Base-by-base conservation (phyloP, 352 stramenopile species). In the Globisporangium orthogonon region DNA sequence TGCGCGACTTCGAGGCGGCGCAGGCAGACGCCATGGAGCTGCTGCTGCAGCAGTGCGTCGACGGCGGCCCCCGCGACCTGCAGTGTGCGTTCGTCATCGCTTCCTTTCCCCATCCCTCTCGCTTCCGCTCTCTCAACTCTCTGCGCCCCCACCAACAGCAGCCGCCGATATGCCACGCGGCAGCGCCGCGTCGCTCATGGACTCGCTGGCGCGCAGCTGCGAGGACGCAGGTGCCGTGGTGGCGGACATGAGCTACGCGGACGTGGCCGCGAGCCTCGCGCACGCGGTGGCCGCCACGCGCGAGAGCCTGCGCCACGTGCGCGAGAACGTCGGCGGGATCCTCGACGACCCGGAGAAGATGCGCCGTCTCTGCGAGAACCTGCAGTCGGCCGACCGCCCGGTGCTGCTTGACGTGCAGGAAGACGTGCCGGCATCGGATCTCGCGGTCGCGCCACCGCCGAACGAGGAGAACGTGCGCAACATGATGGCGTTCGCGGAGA, bases 401-500 rank as follows among this genome's bases (percentile, higher is more conserved):
- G 56, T 88, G 52, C 55, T 89, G 29, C 58, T 72, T 23, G 52
- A 46, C 35, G 47, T 17, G 7, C 28, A 49, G 39, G 14, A 51
- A 6, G 45, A 28, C 18, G 17, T 18, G 18, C 28, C 60, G 14
- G 7, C 9, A 10, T 30, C 43, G 1, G 54, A 58, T 28, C 54
- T 83, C 2, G 51, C 56, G 3, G 33, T 73, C 0, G 54, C 69
- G 15, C 61, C 69, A 9, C 18, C 50, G n/a, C 50, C 18, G 0
- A 74, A 89, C 35, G 83, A 89, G 61, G 77, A 90, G 50, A 81
- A 78, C 33, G 70, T 93, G 54, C 80, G 78, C 56, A 78, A 76
- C 56, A 77, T 87, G 69, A 87, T 93, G 78, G 33, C 68, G 44
- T 78, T 93, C 48, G 67, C 80, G 3, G 83, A 89, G 54, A 85